Percentiles rank a stretch among this genome's conserved stretches.
Conservation (phyloP, 192 early-diverging fungal species). For the Linnemannia exigua region DNA sequence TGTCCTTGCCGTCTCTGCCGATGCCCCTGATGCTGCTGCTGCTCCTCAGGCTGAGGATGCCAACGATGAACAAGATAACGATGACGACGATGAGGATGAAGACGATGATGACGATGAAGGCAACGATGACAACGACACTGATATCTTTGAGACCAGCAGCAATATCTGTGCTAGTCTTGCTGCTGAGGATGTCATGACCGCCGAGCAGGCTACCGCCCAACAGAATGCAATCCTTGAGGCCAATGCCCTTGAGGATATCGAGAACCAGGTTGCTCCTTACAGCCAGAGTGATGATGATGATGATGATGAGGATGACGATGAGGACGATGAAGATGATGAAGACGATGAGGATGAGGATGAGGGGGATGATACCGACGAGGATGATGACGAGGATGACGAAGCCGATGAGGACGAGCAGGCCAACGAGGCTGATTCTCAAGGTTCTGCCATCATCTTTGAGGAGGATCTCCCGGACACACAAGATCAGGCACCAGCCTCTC, state of each 20-base stretch:
- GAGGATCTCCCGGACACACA: not conserved
- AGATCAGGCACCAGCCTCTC: not conserved
- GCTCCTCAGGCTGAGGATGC: not conserved
- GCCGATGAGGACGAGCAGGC: not conserved
- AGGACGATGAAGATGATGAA: not conserved
- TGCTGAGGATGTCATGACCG: not conserved
- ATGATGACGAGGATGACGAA: constrained; percentile 6
- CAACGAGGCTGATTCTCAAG: not conserved
- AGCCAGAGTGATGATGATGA: not conserved
- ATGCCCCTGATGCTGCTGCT: not conserved
- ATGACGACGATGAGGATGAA: not conserved
- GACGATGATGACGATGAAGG: constrained; percentile 10
- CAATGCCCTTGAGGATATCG: constrained; percentile 6
- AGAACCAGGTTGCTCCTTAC: not conserved
- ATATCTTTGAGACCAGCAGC: not conserved
- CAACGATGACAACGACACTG: constrained; percentile 6
- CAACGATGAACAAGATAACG: constrained; percentile 7
- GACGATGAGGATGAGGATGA: not conserved
- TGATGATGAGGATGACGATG: not conserved
- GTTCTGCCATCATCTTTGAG: not conserved
- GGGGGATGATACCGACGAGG: not conserved
- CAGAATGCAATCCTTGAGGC: constrained; percentile 5
- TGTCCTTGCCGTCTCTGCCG: not conserved
- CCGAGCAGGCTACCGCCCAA: constrained; percentile 12
- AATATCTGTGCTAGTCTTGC: not conserved